These are phyloP conservation scores for Neofusicoccum cordaticola DNA, from an alignment of 2,329 filamentous ascomycete species.

Conservation along the genomic window DNA sequence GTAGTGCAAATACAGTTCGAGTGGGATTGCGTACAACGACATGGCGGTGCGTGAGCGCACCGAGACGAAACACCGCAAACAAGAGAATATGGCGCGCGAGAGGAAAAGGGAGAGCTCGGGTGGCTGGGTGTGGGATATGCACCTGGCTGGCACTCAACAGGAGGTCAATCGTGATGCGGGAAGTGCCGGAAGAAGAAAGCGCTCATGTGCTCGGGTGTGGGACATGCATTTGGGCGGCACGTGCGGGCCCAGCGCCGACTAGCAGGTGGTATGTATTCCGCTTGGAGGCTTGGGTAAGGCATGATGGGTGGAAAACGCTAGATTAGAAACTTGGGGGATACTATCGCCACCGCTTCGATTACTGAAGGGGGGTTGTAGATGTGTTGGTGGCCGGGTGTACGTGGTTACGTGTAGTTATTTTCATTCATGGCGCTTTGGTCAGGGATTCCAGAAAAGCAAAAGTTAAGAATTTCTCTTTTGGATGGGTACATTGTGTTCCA, in stretches of 20 bases:
- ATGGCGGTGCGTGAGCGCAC: constrained; percentile 22
- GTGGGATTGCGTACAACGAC: constrained; percentile 56
- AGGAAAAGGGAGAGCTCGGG: not conserved
- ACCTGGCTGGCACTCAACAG: not conserved
- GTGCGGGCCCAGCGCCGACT: not conserved
- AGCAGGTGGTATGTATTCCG: not conserved
- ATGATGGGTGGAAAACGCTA: too few species aligned
- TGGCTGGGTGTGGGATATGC: not conserved
- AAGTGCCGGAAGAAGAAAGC: not conserved
- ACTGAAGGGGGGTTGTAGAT: too few species aligned
- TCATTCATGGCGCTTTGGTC: not conserved
- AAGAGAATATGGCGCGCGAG: not conserved
- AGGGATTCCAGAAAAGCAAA: not conserved
- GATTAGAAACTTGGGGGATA: too few species aligned
- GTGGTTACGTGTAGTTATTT: not conserved
- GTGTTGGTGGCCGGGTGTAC: too few species aligned
- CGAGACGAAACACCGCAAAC: not conserved
- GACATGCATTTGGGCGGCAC: not conserved
- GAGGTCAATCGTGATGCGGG: not conserved
- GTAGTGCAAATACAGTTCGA: constrained; percentile 45
- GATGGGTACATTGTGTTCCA: not conserved
- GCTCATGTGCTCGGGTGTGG: not conserved
- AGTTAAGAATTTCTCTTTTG: not conserved
- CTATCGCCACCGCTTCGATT: not conserved
- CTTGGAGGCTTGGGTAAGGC: too few species aligned